Evolutionary conservation across 2,329 filamentous ascomycete species (phyloP).

Genomic region (Trichoderma hamatum): DNA sequence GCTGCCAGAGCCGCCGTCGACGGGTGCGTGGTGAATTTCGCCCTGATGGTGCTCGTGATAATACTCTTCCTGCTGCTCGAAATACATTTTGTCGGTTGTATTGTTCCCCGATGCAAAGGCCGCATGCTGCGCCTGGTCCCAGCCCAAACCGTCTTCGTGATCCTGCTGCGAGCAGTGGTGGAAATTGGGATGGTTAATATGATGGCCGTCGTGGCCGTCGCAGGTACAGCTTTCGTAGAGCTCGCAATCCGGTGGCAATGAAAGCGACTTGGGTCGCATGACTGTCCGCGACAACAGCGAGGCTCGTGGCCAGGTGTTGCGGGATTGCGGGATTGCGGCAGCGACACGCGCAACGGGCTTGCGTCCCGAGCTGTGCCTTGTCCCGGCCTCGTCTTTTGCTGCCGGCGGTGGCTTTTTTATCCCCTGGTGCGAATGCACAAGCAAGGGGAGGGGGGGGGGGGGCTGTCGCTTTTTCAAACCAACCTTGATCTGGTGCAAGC

Average conservation of each 20-base stretch:
- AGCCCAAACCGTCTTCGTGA: constrained; percentile 1
- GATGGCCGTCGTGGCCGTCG: neutral
- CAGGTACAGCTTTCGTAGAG: constrained; percentile 3
- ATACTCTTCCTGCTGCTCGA: neutral
- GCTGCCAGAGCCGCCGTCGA: neutral
- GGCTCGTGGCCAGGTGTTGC: constrained; percentile 12
- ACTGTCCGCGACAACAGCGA: constrained; percentile 25
- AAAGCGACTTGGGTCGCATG: constrained; percentile 29
- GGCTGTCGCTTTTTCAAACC: neutral
- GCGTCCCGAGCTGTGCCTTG: constrained; percentile 14
- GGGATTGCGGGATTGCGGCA: constrained; percentile 13
- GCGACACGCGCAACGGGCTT: constrained; percentile 10
- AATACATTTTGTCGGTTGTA: neutral
- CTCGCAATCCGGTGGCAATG: constrained; percentile 24
- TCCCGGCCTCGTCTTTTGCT: constrained; percentile 7
- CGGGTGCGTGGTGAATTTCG: constrained; percentile 2
- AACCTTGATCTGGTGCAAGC: constrained; percentile 5
- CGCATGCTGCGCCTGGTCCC: constrained; percentile 24
- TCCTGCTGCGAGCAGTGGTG: neutral
- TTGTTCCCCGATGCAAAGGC: constrained; percentile 15
- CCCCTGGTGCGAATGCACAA: neutral
- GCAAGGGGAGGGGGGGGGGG: neutral
- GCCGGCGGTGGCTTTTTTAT: constrained; percentile 8
- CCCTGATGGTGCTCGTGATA: constrained; percentile 2
- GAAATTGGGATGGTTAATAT: neutral